Base-by-base conservation (phyloP, 441 rosid genomes). In the Euphorbia corollata region DNA sequence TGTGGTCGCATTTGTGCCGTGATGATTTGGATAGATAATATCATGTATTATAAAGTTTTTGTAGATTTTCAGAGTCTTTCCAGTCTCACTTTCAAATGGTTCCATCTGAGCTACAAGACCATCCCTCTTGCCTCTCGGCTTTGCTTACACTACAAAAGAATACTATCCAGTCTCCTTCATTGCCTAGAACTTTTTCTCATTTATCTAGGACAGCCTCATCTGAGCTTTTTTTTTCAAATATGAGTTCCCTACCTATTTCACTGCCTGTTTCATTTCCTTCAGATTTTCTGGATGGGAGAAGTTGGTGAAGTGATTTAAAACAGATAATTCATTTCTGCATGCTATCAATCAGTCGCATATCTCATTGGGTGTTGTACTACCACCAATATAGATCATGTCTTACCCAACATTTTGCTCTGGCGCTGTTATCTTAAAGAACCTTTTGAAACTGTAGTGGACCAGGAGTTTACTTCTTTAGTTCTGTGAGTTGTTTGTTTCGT, bases 251-350 rank as follows among this genome's bases (percentile, higher is more conserved):
- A 15, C 41, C 45, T 39, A 8, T 19, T 13, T 30, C 61, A 39
- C 54, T 19, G 55, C 24, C 32, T 66, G 39, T 34, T 66, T 56
- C 24, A 4, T 23, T 39, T 53, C 54, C 62, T 22, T 66, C 41
- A 16, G 27, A 38, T 10, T 66, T 56, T n/a, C 23, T 23, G 0
- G 12, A 32, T 7, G 8, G 57, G n/a, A 36, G 48, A 55, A 38
- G 62, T 60, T 19, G 53, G 12, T 1, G 39, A 38, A 55, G 10
- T 55, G 39, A 8, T 55, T 11, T 27, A 6, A n/a, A 59, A 6
- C 8, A 53, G 19, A 24, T 8, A 6, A 54, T 53, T 53, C 7
- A 22, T 66, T 38, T 22, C 34, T 55, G 24, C 4, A 36, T 66
- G 47, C 13, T 66, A 7, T 66, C 24, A 66, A 18, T 65, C 13